Conservation (phyloP, 257 asterid genomes). For the Leptodermis oblonga region DNA sequence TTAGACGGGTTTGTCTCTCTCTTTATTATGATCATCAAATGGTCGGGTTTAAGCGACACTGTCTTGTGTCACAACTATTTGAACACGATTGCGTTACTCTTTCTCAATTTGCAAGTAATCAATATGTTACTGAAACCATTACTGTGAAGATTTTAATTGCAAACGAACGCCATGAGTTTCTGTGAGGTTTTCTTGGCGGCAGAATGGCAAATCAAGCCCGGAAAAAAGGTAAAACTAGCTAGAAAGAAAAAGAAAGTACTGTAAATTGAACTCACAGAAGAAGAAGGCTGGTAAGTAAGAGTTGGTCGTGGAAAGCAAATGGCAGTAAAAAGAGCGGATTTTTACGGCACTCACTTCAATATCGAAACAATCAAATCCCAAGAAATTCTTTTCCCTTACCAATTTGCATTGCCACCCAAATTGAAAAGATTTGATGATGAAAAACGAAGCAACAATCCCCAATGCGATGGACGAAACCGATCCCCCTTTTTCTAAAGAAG, state of each 20-base stretch:
- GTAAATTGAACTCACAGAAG: background rate
- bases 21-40: no score
- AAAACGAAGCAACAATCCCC: constrained; percentile 13
- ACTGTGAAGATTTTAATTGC: no score
- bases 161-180: no score
- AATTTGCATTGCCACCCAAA: no score
- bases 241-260: background rate
- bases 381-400: constrained; percentile 15
- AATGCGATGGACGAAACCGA: constrained; percentile 29
- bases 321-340: background rate
- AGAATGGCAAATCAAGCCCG: background rate
- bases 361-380: constrained; percentile 11
- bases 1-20: no score
- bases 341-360: constrained; percentile 17
- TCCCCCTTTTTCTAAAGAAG: constrained; percentile 35
- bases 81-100: no score
- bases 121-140: no score
- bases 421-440: constrained; percentile 3
- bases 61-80: no score
- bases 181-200: no score
- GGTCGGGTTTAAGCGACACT: no score
- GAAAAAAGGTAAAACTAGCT: no score
- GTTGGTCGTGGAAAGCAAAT: background rate
- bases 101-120: no score
- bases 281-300: background rate